Evolutionary conservation across 495 filamentous ascomycete species (phyloP).

Genomic region (Hyaloscypha bicolor): DNA sequence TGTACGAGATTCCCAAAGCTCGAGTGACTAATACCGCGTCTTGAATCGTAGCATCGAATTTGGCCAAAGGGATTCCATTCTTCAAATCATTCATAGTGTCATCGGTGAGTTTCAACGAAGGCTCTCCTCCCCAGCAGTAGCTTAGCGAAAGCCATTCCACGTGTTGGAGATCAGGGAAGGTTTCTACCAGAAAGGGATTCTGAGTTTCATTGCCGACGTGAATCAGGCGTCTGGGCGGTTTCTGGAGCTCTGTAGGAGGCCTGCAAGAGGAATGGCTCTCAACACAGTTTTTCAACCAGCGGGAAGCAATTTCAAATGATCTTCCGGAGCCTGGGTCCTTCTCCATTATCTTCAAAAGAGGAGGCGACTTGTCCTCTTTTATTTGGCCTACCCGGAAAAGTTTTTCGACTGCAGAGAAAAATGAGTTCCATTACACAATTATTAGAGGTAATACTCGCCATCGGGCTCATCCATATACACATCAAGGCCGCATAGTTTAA

Average conservation of each 20-base stretch:
- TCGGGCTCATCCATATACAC: slow-evolving; percentile 24
- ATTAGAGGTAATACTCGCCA: slow-evolving; percentile 20
- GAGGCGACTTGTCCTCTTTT: slow-evolving; percentile 28
- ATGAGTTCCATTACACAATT: slow-evolving; percentile 21
- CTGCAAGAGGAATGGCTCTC: slow-evolving; percentile 25
- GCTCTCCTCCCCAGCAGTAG: slow-evolving; percentile 33
- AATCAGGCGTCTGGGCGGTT: slow-evolving; percentile 26
- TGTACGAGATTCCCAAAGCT: slow-evolving; percentile 36
- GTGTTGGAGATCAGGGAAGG: slow-evolving; percentile 22
- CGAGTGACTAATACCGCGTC: slow-evolving; percentile 38
- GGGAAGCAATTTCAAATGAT: slow-evolving; percentile 24
- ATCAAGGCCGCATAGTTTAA: slow-evolving; percentile 24
- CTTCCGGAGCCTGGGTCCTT: slow-evolving; percentile 22
- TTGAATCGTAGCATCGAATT: slow-evolving; percentile 33
- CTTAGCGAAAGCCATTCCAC: slow-evolving; percentile 32
- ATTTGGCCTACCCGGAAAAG: slow-evolving; percentile 20
- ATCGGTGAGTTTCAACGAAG: slow-evolving; percentile 19
- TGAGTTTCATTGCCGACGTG: slow-evolving; percentile 28
- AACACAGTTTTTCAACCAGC: slow-evolving; percentile 27
- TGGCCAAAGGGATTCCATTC: slow-evolving; percentile 24
- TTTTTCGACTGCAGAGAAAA: slow-evolving; percentile 23
- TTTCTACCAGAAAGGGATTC: slow-evolving; percentile 29
- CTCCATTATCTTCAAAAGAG: slow-evolving; percentile 26
- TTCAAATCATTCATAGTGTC: slow-evolving; percentile 21
- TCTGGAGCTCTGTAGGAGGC: slow-evolving; percentile 20